Evolutionary conservation across 2,329 filamentous ascomycete species (phyloP).

Genomic region (Cephalotrichum gorgonifer): DNA sequence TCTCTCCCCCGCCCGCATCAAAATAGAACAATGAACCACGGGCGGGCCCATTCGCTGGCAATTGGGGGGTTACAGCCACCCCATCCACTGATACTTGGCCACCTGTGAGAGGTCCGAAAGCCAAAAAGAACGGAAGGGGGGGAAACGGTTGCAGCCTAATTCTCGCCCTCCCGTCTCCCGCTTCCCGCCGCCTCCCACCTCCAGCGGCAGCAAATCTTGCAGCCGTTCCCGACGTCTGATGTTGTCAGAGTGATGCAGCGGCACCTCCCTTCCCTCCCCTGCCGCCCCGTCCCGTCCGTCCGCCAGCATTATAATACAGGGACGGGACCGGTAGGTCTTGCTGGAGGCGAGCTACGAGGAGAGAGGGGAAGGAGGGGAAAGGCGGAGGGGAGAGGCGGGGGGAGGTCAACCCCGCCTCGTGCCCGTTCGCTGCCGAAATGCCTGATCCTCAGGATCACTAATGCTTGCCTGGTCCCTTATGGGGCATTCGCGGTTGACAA

Average conservation of each 20-base stretch:
- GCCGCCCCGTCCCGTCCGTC: background rate
- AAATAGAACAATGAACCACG: no score
- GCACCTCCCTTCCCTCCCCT: background rate
- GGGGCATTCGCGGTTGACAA: no score
- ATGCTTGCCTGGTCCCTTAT: background rate
- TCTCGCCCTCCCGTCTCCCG: background rate
- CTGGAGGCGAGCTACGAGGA: background rate
- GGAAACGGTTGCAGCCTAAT: background rate
- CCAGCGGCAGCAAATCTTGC: background rate
- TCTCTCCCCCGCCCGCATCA: no score
- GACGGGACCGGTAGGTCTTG: background rate
- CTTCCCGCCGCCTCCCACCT: background rate
- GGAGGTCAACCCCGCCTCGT: background rate
- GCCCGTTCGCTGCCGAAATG: background rate
- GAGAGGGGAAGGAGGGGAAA: background rate
- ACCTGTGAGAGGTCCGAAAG: background rate
- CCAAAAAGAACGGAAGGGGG: background rate
- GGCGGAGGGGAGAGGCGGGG: background rate
- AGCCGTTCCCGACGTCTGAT: background rate
- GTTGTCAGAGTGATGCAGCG: conserved; percentile 1
- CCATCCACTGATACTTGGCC: background rate
- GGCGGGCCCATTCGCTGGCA: no score
- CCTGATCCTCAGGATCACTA: background rate
- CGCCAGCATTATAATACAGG: background rate
- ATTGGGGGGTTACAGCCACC: background rate